These are phyloP conservation scores for Ampelocalamus luodianensis DNA, from an alignment of 176 grass and related monocot species.

Conservation along the genomic window DNA sequence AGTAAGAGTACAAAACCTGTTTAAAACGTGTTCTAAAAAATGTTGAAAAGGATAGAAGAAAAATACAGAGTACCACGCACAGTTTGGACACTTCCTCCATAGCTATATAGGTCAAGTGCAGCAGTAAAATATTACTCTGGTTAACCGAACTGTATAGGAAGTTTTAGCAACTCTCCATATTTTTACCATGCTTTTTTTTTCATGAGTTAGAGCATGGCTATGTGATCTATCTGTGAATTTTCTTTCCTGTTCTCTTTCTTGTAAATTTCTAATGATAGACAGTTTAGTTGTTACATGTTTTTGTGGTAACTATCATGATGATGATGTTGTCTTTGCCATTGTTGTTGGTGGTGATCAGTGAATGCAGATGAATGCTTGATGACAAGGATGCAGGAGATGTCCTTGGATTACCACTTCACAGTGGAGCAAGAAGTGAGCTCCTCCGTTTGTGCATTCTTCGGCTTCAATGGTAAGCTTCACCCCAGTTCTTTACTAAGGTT, in stretches of 20 bases:
- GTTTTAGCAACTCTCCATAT: background rate
- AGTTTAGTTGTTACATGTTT: background rate
- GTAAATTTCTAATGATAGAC: background rate
- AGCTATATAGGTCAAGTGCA: background rate
- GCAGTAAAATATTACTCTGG: constrained; percentile 8
- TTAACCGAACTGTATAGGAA: background rate
- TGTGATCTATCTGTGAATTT: background rate
- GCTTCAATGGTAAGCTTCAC: constrained; percentile 66
- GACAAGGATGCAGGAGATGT: constrained; percentile 99
- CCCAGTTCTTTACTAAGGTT: background rate
- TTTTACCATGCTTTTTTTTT: background rate
- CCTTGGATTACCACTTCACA: constrained; percentile 87
- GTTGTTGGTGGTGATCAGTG: constrained; percentile 47
- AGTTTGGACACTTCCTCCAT: background rate
- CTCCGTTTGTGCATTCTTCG: constrained; percentile 76
- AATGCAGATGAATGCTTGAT: constrained; percentile 87
- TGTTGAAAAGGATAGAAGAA: background rate
- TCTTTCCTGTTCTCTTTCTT: background rate
- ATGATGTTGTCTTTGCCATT: background rate
- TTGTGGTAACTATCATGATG: background rate
- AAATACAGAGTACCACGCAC: background rate
- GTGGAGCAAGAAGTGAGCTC: constrained; percentile 87
- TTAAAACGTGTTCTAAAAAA: background rate
- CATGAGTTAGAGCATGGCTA: background rate
- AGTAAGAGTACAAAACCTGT: constrained; percentile 30